A percentile compares a stretch with the other conserved stretches of the same genome.
Conservation (phyloP, 345 rosid genomes). For the Pseudoturritis turrita region DNA sequence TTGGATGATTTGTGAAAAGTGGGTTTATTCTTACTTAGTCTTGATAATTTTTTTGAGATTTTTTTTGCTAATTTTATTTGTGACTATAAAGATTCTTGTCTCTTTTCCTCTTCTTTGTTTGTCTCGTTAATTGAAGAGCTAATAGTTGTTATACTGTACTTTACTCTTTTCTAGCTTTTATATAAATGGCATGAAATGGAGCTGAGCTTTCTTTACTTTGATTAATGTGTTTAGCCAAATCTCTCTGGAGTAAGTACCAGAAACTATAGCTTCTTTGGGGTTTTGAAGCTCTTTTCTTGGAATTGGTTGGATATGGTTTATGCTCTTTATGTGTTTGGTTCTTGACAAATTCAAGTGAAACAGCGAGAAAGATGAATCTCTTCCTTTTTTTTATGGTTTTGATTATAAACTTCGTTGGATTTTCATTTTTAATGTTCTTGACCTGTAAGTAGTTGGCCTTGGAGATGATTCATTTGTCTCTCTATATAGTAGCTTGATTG, state of each 20-base stretch:
- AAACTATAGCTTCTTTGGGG: neutral
- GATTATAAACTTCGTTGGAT: neutral
- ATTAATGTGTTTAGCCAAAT: constrained; percentile 12
- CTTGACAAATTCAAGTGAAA: neutral
- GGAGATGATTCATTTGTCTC: neutral
- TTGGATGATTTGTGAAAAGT: constrained; percentile 33
- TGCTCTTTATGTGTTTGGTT: constrained; percentile 8
- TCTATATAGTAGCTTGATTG: neutral
- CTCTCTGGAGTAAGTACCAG: constrained; percentile 6
- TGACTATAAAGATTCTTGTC: constrained; percentile 7
- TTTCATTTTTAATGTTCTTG: neutral
- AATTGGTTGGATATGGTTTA: neutral
- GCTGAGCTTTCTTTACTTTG: constrained; percentile 20
- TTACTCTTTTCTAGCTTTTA: constrained; percentile 19
- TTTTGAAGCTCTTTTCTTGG: neutral
- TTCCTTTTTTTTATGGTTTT: neutral
- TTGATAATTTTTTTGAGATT: constrained; percentile 1
- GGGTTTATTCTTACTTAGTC: constrained; percentile 14
- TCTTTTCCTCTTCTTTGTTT: constrained; percentile 21
- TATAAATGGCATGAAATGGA: constrained; percentile 23
- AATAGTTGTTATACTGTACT: constrained; percentile 30
- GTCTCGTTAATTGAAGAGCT: constrained; percentile 35
- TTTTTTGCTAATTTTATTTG: neutral
- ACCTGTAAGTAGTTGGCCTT: neutral
- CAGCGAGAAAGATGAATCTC: constrained; percentile 7